These are phyloP conservation scores for Phytophthora pseudosyringae DNA, from an alignment of 352 stramenopile species.

Conservation along the genomic window DNA sequence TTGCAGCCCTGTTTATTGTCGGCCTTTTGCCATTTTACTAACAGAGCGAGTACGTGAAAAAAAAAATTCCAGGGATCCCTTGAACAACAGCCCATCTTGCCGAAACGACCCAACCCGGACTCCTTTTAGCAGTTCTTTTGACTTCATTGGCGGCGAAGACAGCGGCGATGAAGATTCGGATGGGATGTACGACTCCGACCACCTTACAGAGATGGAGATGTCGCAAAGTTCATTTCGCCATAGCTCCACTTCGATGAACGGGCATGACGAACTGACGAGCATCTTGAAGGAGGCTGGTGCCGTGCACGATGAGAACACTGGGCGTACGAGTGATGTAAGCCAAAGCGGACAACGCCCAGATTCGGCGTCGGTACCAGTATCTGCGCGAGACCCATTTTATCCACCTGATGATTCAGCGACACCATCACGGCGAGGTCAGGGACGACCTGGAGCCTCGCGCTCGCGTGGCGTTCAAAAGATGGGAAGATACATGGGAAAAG, in stretches of 20 bases:
- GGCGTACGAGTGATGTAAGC: conserved; percentile 16
- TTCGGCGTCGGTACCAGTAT: conserved; percentile 15
- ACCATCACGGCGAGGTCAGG: conserved; percentile 21
- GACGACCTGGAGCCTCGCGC: conserved; percentile 33
- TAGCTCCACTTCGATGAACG: conserved; percentile 33
- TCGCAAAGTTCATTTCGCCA: conserved; percentile 63
- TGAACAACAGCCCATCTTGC: conserved; percentile 83
- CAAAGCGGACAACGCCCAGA: conserved; percentile 19
- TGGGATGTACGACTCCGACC: conserved; percentile 72
- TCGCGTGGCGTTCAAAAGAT: conserved; percentile 76
- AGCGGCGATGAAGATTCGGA: conserved; percentile 79
- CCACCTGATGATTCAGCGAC: conserved; percentile 16
- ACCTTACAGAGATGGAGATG: conserved; percentile 78
- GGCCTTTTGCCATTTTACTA: conserved; percentile 1
- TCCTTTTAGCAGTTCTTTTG: conserved; percentile 66
- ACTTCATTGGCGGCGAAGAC: conserved; percentile 85
- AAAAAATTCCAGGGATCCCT: conserved; percentile 57
- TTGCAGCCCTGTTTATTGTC: neutral
- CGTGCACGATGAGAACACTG: conserved; percentile 25
- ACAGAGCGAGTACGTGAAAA: neutral
- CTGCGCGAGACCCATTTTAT: conserved; percentile 32
- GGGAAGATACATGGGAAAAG: conserved; percentile 79
- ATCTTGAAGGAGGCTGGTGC: conserved; percentile 30
- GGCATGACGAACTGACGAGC: conserved; percentile 41
- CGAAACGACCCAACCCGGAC: conserved; percentile 48